These are phyloP conservation scores for Solanum piurae DNA, from an alignment of 257 asterid genomes.

Conservation along the genomic window DNA sequence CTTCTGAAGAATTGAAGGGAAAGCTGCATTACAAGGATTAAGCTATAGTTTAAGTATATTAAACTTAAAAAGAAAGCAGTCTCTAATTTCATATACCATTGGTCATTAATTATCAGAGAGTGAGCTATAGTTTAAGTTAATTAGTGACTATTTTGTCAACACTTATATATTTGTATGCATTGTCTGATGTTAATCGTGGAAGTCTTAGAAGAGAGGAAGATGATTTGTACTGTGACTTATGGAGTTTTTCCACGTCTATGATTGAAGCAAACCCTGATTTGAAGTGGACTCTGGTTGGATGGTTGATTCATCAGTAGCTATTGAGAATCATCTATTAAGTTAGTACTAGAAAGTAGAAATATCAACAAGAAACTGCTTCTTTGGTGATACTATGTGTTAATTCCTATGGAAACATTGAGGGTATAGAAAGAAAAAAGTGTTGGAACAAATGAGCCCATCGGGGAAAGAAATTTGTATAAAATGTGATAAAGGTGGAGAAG, in stretches of 20 bases:
- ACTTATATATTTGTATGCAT: neutral
- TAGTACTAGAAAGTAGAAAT: neutral
- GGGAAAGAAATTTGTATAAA: constrained; percentile 46
- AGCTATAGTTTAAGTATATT: neutral
- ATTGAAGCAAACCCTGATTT: neutral
- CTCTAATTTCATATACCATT: neutral
- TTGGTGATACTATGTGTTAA: neutral
- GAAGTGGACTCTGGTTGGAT: neutral
- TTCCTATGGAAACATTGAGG: neutral
- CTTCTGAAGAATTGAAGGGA: neutral
- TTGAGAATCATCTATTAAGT: neutral
- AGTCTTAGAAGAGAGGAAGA: neutral
- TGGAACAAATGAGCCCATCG: constrained; percentile 33
- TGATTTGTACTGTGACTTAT: neutral
- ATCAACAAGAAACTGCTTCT: neutral
- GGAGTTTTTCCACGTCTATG: neutral
- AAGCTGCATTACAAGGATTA: neutral
- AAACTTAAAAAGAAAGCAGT: neutral
- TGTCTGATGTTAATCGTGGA: neutral
- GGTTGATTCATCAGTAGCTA: neutral
- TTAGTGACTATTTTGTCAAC: neutral
- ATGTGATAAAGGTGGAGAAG: constrained; percentile 48
- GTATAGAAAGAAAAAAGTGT: constrained; percentile 1
- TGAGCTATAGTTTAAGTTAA: neutral
- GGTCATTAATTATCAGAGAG: neutral